These are phyloP conservation scores for Carex kokanica DNA, from an alignment of 176 grass and related monocot genomes.

Conservation along the genomic window DNA sequence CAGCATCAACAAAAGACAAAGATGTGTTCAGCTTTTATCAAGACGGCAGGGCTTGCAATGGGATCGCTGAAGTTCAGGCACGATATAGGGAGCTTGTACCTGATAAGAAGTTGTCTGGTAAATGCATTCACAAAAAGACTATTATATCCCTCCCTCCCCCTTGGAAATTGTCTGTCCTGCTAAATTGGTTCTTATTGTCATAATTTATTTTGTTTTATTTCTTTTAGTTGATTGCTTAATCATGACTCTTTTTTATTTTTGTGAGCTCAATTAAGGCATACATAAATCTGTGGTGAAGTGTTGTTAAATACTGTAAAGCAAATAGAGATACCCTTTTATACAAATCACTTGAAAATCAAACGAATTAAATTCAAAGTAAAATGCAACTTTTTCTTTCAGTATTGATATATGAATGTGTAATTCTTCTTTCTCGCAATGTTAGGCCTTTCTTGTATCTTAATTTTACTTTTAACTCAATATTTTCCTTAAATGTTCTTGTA, in stretches of 20 bases:
- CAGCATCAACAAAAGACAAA: slow-evolving; percentile 48
- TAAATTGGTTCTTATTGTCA: not conserved
- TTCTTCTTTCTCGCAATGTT: no score
- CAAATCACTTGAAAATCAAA: not conserved
- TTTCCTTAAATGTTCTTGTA: slow-evolving; percentile 19
- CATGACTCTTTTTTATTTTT: not conserved
- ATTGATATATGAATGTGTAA: not conserved
- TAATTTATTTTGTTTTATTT: not conserved
- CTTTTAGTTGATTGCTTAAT: not conserved
- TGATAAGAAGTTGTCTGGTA: slow-evolving; percentile 45
- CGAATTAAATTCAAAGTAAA: not conserved
- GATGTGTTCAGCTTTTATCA: slow-evolving; percentile 50
- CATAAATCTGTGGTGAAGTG: not conserved
- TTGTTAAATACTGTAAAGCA: not conserved
- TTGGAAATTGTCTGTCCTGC: not conserved
- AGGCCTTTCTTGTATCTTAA: not conserved
- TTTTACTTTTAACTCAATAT: not conserved
- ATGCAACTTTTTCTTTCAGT: not conserved
- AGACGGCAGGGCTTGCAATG: slow-evolving; percentile 28
- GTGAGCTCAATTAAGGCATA: not conserved
- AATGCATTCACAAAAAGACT: not conserved
- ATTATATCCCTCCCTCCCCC: not conserved
- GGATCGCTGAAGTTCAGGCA: slow-evolving; percentile 36
- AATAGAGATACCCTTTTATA: not conserved
- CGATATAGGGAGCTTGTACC: slow-evolving; percentile 47